These are phyloP conservation scores for Pseudofabraea citricarpa DNA, from an alignment of 2,329 filamentous ascomycete species.

Conservation along the genomic window DNA sequence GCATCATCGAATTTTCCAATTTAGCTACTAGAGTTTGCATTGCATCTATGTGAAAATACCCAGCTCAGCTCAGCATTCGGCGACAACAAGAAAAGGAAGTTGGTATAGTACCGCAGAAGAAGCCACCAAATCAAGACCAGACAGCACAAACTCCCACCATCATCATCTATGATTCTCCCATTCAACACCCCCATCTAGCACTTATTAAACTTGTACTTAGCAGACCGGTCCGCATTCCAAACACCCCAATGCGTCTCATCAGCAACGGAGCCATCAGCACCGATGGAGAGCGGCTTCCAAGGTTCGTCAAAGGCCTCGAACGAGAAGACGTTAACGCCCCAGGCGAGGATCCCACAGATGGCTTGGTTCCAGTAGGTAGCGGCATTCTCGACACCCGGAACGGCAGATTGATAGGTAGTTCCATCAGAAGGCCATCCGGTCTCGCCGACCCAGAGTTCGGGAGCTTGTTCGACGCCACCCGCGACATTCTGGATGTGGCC, in stretches of 20 bases:
- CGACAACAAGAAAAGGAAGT: too few species aligned
- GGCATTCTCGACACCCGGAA: constrained; percentile 55
- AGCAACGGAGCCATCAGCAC: constrained; percentile 55
- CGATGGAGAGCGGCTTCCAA: constrained; percentile 61
- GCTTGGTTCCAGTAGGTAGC: constrained; percentile 54
- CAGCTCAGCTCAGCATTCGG: too few species aligned
- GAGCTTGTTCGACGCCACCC: constrained; percentile 43
- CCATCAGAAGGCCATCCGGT: constrained; percentile 64
- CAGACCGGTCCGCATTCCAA: constrained; percentile 52
- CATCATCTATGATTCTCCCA: too few species aligned
- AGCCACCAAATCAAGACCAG: too few species aligned
- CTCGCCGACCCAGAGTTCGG: constrained; percentile 67
- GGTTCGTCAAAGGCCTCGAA: constrained; percentile 72
- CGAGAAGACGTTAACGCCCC: constrained; percentile 66
- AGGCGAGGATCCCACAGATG: constrained; percentile 59
- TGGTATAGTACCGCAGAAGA: too few species aligned
- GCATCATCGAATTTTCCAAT: too few species aligned
- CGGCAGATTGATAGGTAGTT: constrained; percentile 54
- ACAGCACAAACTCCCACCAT: too few species aligned
- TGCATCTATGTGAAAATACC: too few species aligned
- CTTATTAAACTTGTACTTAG: constrained; percentile 48
- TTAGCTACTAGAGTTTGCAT: too few species aligned
- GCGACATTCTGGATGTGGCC: constrained; percentile 55
- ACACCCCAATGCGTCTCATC: constrained; percentile 69
- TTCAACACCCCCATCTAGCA: too few species aligned